phyloP scores from a whole-genome alignment of 495 filamentous ascomycete genomes.

The Filosporella fistucella region DNA sequence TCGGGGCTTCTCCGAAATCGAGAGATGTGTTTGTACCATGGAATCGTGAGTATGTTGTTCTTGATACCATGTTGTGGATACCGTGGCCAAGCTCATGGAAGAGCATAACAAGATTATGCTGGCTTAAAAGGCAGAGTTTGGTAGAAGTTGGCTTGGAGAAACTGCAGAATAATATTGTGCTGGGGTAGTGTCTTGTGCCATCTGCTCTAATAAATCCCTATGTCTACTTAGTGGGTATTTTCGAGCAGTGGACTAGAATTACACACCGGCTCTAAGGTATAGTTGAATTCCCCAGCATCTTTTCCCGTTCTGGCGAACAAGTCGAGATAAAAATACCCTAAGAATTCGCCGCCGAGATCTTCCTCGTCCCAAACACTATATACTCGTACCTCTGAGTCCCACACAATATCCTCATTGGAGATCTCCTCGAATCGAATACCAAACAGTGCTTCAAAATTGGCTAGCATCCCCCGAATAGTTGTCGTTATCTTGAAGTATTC shows the following conservation, averaged over 20 bases:
- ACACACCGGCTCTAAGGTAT: slow-evolving; percentile 60
- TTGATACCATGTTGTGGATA: slow-evolving; percentile 52
- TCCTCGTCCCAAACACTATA: slow-evolving; percentile 58
- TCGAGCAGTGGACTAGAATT: not conserved
- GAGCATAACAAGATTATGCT: slow-evolving; percentile 55
- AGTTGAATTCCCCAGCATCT: slow-evolving; percentile 60
- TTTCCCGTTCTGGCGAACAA: slow-evolving; percentile 61
- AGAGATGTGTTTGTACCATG: slow-evolving; percentile 52
- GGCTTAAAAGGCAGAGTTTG: slow-evolving; percentile 54
- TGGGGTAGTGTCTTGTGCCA: slow-evolving; percentile 49
- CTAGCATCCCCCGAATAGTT: slow-evolving; percentile 69
- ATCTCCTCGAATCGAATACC: slow-evolving; percentile 71
- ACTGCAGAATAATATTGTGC: slow-evolving; percentile 56
- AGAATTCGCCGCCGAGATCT: slow-evolving; percentile 61
- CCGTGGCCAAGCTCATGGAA: slow-evolving; percentile 62
- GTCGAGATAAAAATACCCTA: slow-evolving; percentile 70
- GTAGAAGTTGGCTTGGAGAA: slow-evolving; percentile 53
- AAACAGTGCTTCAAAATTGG: slow-evolving; percentile 72
- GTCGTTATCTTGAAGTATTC: slow-evolving; percentile 73
- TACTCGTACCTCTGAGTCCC: slow-evolving; percentile 66
- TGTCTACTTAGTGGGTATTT: slow-evolving; percentile 24
- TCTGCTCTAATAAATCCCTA: slow-evolving; percentile 28
- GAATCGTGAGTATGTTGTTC: slow-evolving; percentile 46
- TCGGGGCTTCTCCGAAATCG: slow-evolving; percentile 58
- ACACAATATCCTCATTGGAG: slow-evolving; percentile 57